Evolutionary conservation across 2,329 filamentous ascomycete species (phyloP).

Genomic region (Trichoderma aggressivum): DNA sequence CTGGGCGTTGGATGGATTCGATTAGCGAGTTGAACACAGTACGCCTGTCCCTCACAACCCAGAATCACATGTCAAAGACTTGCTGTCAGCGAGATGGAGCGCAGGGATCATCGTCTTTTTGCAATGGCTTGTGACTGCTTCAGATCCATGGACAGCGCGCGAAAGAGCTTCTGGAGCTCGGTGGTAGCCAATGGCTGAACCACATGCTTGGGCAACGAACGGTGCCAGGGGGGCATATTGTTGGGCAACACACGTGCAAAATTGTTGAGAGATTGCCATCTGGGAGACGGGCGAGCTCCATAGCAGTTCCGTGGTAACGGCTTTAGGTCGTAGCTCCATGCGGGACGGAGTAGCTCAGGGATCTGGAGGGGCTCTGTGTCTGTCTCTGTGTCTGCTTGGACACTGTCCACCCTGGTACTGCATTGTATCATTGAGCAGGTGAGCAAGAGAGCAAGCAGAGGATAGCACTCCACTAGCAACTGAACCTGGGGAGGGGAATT

Average conservation of each 20-base stretch:
- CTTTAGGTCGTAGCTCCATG: constrained; percentile 4
- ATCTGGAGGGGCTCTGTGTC: background rate
- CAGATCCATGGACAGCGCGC: background rate
- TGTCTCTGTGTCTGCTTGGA: background rate
- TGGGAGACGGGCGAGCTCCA: background rate
- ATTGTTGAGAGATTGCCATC: constrained; percentile 16
- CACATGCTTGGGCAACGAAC: constrained; percentile 37
- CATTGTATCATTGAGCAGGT: background rate
- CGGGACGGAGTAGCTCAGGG: background rate
- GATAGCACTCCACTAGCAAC: background rate
- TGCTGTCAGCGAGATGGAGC: constrained; percentile 1
- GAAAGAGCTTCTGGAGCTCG: background rate
- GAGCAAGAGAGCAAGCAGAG: background rate
- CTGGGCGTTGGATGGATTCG: background rate
- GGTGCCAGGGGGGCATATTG: constrained; percentile 24
- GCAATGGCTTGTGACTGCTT: background rate
- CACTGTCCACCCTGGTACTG: background rate
- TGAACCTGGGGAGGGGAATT: background rate
- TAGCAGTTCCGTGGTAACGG: background rate
- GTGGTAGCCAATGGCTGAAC: constrained; percentile 41
- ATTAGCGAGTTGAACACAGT: constrained; percentile 1
- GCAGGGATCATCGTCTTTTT: background rate
- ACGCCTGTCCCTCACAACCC: background rate
- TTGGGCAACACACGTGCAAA: constrained; percentile 17
- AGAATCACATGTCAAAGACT: constrained; percentile 13